Conservation (phyloP, 257 asterid genomes). For the Anisodus acutangulus region DNA sequence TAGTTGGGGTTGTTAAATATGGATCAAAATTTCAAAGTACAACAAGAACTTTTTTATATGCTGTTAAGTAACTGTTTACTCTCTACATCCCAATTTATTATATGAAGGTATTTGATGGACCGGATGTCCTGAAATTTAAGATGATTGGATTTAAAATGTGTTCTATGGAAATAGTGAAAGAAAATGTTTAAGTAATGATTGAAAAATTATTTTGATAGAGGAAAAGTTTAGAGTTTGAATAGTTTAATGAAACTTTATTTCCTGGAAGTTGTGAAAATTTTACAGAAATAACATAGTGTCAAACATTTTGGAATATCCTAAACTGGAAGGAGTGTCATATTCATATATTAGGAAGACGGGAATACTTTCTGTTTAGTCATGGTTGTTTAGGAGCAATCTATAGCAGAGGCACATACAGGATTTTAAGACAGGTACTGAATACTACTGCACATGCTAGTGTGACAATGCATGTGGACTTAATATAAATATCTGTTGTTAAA, state of each 20-base stretch:
- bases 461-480: neutral
- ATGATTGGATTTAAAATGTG: too few relatives aligned
- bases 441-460: neutral
- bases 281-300: neutral
- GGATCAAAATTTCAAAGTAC: neutral
- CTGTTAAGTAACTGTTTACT: neutral
- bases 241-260: neutral
- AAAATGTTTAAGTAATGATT: neutral
- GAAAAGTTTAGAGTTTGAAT: neutral
- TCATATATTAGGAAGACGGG: neutral
- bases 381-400: neutral
- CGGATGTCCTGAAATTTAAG: neutral
- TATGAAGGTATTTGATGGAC: neutral
- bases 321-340: neutral
- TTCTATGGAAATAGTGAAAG: neutral
- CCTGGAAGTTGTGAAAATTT: neutral
- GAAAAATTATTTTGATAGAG: neutral
- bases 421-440: neutral
- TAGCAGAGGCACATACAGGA: neutral
- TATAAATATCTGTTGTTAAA: neutral
- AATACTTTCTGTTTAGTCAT: neutral
- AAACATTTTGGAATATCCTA: neutral
- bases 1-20: neutral
- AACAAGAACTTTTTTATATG: neutral
- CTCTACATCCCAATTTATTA: neutral